Evolutionary conservation across 352 stramenopile species (phyloP), one percentile per base, ranked within the genome.

Genomic region (Pythium monospermum): DNA sequence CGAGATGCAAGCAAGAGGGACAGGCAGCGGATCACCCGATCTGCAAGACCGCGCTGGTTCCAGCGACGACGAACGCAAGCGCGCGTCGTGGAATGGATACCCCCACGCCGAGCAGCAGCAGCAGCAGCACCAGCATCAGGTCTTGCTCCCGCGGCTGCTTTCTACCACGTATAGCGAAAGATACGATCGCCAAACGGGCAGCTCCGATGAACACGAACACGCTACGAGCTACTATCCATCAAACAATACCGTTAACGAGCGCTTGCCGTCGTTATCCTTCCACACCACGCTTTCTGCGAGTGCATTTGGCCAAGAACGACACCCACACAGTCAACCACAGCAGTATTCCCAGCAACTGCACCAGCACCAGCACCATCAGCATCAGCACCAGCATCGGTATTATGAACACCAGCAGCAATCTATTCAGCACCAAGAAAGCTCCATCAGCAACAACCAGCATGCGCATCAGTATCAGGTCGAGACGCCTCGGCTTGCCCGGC

Each of bases 311-410:
- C 44, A 54, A 16, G 44, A 51, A 23, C 44, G 46, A 7, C 25
- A 40, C n/a, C n/a, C n/a, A n/a, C n/a, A n/a, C n/a, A n/a, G n/a
- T n/a, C n/a, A n/a, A n/a, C n/a, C n/a, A 8, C 38, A 45, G 10
- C 39, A 47, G 18, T 44, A 52, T 6, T 60, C 44, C 39, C 53
- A 52, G 44, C 44, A 53, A 35, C 53, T 49, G 21, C 38, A 10
- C 27, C 21, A 21, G 4, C 41, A 48, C 25, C 22, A 45, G 25
- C 19, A 46, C 32, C 32, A 45, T 4, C 37, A 48, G 6, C 41
- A 37, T 3, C 37, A 60, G 2, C 39, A 45, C 13, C 11, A 13
- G 26, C 30, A 18, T 12, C n/a, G 28, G 10, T 22, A 44, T 19
- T 49, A 35, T 35, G 7, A 35, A 35, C 30, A 35, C 30, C 7